Evolutionary conservation across 2,329 filamentous ascomycete genomes (phyloP), one percentile per base, ranked within the genome.

Genomic region (Zelopaecilomyces penicillatus): DNA sequence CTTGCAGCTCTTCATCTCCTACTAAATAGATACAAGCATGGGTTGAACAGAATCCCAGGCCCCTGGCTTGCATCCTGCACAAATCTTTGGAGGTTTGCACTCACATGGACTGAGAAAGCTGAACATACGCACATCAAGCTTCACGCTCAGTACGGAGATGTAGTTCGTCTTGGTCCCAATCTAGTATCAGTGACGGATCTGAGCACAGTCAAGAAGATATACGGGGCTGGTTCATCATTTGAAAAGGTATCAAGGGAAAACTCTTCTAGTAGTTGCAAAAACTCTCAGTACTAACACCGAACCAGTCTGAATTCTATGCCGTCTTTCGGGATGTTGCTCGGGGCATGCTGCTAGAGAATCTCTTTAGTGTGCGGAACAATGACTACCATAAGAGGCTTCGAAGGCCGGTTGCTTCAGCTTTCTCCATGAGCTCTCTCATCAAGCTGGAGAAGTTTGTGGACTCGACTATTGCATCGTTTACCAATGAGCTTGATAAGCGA

Each of bases 391-490:
- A 83, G 35, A 78, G 82, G 55, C 83, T 90, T 58, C 77, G 85
- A 29, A 76, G 85, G 48, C 84, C 80, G 52, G 83, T 93, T 45
- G 89, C 85, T 64, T 77, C 75, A 49, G 85, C 84, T 5, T 91
- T 89, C 57, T 75, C 83, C 48, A 89, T 90, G 85, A 83, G 78
- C 7, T 76, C 83, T 0, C 68, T 91, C 3, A 79, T 90, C 26
- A 80, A 85, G 57, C 89, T 89, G 56, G 87, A 93, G 57, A 84
- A 86, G 1, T 82, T 87, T 31, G 85, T 93, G 35, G 84, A 87
- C 58, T 83, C 80, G 52, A 87, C 83, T 1, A 82, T 83, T 1
- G 76, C 78, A 51, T 65, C 85, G 3, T 91, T 89, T 60, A 73
- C 91, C 19, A 19, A 19, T 19, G 19, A 19, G 19, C 19, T 79